Percentiles rank a stretch among this genome's conserved stretches.
These are phyloP conservation scores for Glaciozyma martinii DNA, from an alignment of 768 basidiomycete species.

Conservation along the genomic window DNA sequence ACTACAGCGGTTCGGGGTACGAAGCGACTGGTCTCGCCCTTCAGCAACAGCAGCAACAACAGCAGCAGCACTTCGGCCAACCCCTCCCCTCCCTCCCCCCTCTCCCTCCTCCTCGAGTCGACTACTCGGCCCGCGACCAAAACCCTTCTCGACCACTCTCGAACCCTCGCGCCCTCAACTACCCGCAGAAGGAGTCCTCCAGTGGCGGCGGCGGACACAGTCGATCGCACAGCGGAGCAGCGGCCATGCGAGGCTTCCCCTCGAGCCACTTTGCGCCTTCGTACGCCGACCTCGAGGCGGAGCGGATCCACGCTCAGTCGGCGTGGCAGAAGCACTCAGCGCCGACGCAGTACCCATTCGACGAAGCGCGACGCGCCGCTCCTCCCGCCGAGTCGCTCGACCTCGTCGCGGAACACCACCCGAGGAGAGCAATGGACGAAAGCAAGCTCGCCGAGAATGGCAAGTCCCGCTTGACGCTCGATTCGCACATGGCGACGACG, in stretches of 20 bases:
- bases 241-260: neutral
- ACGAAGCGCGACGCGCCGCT: slow-evolving; percentile 13
- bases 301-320: neutral
- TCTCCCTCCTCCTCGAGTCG: neutral
- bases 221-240: neutral
- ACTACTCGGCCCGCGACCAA: neutral
- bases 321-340: slow-evolving; percentile 2
- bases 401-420: neutral
- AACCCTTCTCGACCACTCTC: slow-evolving; percentile 10
- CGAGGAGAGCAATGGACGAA: neutral
- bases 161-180: slow-evolving; percentile 11
- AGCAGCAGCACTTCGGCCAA: neutral
- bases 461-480: slow-evolving; percentile 21
- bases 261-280: neutral
- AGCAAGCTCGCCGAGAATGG: neutral
- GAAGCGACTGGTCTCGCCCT: neutral
- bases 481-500: slow-evolving; percentile 22
- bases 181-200: neutral
- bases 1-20: neutral
- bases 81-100: slow-evolving; percentile 15
- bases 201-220: neutral
- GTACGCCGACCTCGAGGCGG: neutral
- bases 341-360: neutral
- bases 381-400: slow-evolving; percentile 20
- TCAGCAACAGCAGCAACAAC: neutral